A percentile compares a stretch with the other conserved stretches of the same genome.
These are phyloP conservation scores for Candida albicans DNA, from an alignment of 1,139 yeast species.

Conservation along the genomic window DNA sequence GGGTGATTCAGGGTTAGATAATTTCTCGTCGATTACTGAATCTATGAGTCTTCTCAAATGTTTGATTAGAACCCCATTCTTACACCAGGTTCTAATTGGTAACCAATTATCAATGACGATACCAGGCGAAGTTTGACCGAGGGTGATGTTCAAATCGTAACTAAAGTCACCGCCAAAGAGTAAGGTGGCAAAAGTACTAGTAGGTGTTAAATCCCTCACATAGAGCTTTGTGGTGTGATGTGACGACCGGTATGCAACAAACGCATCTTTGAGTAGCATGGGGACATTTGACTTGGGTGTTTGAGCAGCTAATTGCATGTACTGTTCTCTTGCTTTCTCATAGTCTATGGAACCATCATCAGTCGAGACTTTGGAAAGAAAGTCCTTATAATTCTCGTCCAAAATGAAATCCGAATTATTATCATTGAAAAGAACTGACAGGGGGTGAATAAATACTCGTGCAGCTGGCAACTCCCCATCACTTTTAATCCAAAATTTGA, in stretches of 20 bases:
- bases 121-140: conserved; percentile 55
- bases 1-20: conserved; percentile 25
- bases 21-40: conserved; percentile 58
- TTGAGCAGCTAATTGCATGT: conserved; percentile 39
- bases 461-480: conserved; percentile 55
- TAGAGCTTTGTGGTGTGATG: conserved; percentile 68
- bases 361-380: conserved; percentile 17
- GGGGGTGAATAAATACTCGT: conserved; percentile 81
- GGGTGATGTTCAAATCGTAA: conserved; percentile 57
- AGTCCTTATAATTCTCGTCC: conserved; percentile 20
- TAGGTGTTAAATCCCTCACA: conserved; percentile 76
- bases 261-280: conserved; percentile 42
- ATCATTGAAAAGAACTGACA: conserved; percentile 62
- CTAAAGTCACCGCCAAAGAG: conserved; percentile 77
- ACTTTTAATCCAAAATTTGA: conserved; percentile 72
- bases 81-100: conserved; percentile 88
- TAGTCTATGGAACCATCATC: conserved; percentile 43
- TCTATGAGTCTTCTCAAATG: conserved; percentile 68
- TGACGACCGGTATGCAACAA: conserved; percentile 56
- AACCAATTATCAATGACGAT: conserved; percentile 76
- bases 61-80: conserved; percentile 83
- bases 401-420: conserved; percentile 20
- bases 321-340: conserved; percentile 28
- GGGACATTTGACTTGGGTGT: conserved; percentile 18
- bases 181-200: conserved; percentile 65